Conservation (phyloP, 192 early-diverging fungal genomes). For the Coemansia brasiliensis region DNA sequence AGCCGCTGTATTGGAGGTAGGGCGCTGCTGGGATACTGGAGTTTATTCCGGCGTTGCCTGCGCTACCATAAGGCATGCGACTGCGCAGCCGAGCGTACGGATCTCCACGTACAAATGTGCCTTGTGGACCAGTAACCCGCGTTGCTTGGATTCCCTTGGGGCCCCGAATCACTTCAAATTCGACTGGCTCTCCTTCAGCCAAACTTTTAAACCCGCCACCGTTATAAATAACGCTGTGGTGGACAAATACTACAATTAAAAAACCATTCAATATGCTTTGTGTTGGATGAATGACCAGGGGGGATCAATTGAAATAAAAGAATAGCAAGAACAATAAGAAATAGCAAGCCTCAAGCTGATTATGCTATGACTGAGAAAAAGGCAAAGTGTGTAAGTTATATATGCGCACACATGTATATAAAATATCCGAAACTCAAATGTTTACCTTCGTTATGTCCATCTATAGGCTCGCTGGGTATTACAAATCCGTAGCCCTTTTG, state of each 20-base stretch:
- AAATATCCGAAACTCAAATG: not conserved
- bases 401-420: no score
- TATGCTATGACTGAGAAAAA: no score
- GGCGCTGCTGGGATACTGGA: conserved; percentile 3
- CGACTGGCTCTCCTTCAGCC: conserved; percentile 67
- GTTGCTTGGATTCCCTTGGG: conserved; percentile 83
- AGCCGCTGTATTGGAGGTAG: conserved; percentile 18
- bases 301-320: no score
- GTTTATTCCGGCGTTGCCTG: not conserved
- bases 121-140: conserved; percentile 75
- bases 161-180: conserved; percentile 68
- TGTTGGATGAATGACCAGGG: no score
- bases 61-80: not conserved
- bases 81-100: conserved; percentile 53
- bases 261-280: not conserved
- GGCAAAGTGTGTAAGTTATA: no score
- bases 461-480: conserved; percentile 65
- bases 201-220: conserved; percentile 75
- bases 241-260: conserved; percentile 67
- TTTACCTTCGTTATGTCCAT: conserved; percentile 74
- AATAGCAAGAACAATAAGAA: no score
- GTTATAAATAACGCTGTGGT: conserved; percentile 76
- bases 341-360: no score
- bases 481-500: conserved; percentile 91
- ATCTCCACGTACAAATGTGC: conserved; percentile 75